Base-by-base conservation (phyloP, 495 filamentous ascomycete species). In the Gamarada debralockiae region DNA sequence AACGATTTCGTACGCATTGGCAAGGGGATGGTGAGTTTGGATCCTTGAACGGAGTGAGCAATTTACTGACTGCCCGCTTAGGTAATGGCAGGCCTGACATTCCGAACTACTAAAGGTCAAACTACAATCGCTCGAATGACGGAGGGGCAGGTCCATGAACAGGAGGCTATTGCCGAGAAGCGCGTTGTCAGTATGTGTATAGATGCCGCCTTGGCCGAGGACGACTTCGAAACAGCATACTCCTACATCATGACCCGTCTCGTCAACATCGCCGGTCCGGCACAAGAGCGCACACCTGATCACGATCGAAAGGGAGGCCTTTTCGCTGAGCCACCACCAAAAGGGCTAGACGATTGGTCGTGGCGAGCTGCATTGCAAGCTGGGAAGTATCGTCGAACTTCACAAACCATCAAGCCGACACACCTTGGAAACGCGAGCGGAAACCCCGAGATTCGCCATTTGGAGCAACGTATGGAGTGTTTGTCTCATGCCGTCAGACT, bases 151-250 rank as follows among this genome's bases (percentile, higher is more conserved):
- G 29, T 59, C 14, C 36, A 51, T 12, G 64, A 58, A 29, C 62
- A 71, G 27, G 58, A 58, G 22, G 27, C 55, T 3, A 57, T 65
- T 12, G 67, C 78, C 13, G 82, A 87, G 62, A 78, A 80, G 24
- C 81, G 90, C 45, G 84, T 98, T 46, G 87, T 83, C 25, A 85
- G 85, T 46, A 89, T 96, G 81, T 92, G 92, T 59, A 86, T 97
- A 38, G 85, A 92, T 59, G 85, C 91, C 4, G 90, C 92, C 24
- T 79, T 97, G 1, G 71, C 75, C 4, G 89, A 92, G 64, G 82
- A 93, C 60, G 93, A 98, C 62, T 97, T 97, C 58, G 92, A 95
- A 57, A 97, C 95, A 0, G 95, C 95, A 20, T 97, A 97, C 69
- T 95, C 90, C 12, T 96, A 93, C 69, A 86, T 96, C 29, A 80